Conservation (phyloP, 2,329 filamentous ascomycete species). For the Alternaria metachromatica region DNA sequence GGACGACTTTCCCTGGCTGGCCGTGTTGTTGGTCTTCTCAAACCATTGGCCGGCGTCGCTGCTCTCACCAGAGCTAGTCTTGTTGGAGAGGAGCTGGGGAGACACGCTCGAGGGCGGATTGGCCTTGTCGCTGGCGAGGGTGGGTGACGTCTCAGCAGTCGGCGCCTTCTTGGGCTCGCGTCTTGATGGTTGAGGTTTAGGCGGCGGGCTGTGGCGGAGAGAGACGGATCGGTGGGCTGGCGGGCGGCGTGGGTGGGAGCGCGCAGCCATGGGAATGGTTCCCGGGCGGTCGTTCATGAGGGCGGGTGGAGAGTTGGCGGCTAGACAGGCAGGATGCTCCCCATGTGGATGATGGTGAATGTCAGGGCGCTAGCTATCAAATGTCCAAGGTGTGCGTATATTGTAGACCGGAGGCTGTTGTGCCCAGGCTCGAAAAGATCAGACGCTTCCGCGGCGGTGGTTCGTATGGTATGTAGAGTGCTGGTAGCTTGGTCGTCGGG, state of each 20-base stretch:
- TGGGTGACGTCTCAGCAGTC: slow-evolving; percentile 31
- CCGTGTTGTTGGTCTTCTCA: slow-evolving; percentile 58
- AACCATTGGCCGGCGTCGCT: slow-evolving; percentile 62
- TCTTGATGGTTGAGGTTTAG: neutral
- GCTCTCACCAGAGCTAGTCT: slow-evolving; percentile 57
- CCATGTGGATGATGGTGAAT: slow-evolving; percentile 20
- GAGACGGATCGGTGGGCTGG: slow-evolving; percentile 56
- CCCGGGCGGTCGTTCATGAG: slow-evolving; percentile 34
- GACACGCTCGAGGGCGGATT: slow-evolving; percentile 53
- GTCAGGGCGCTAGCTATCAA: neutral
- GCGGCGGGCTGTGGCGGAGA: slow-evolving; percentile 49
- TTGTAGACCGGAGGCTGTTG: neutral
- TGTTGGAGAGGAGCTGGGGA: slow-evolving; percentile 40
- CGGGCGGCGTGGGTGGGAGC: slow-evolving; percentile 50
- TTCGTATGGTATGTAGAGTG: neutral
- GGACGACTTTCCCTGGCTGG: slow-evolving; percentile 44
- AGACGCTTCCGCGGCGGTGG: neutral
- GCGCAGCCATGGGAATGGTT: slow-evolving; percentile 18
- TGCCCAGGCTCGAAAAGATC: neutral
- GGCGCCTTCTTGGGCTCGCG: slow-evolving; percentile 7
- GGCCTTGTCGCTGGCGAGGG: slow-evolving; percentile 42
- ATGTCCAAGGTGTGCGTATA: neutral
- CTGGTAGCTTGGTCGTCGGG: neutral
- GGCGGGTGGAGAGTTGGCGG: slow-evolving; percentile 1
- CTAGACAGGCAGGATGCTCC: slow-evolving; percentile 20